phyloP scores from a whole-genome alignment of 2,329 filamentous ascomycete genomes.

The Pezicula neosporulosa region DNA sequence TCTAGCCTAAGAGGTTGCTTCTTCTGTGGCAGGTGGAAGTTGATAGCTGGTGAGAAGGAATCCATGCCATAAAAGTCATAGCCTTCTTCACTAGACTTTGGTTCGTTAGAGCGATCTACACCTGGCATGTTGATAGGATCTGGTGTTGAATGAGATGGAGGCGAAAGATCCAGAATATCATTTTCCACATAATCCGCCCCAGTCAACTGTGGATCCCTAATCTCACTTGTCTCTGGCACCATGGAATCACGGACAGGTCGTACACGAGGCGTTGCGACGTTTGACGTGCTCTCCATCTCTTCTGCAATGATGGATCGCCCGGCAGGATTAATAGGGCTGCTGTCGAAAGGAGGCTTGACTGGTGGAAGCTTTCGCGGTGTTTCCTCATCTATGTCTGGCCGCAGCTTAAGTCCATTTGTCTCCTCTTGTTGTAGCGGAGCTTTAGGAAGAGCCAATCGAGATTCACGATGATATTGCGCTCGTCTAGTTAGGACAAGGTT shows the following conservation, averaged over 20 bases:
- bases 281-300: constrained; percentile 61
- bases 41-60: constrained; percentile 46
- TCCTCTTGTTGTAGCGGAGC: constrained; percentile 24
- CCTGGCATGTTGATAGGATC: constrained; percentile 23
- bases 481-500: constrained; percentile 49
- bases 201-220: constrained; percentile 18
- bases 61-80: constrained; percentile 65
- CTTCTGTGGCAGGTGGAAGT: constrained; percentile 43
- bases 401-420: background rate
- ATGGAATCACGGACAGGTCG: constrained; percentile 40
- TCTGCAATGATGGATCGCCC: constrained; percentile 19
- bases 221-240: constrained; percentile 15
- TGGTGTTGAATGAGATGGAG: constrained; percentile 16
- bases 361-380: constrained; percentile 20
- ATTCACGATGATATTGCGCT: constrained; percentile 54
- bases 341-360: constrained; percentile 8
- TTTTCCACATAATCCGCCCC: constrained; percentile 33
- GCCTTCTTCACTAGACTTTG: constrained; percentile 40
- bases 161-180: constrained; percentile 23
- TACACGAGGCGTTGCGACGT: constrained; percentile 56
- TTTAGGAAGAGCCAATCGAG: constrained; percentile 31
- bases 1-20: constrained; percentile 35
- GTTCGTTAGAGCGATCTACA: constrained; percentile 10
- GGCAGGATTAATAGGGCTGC: constrained; percentile 9
- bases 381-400: constrained; percentile 14